Percentiles rank a stretch among this genome's conserved stretches.
These are phyloP conservation scores for Mycena pura DNA, from an alignment of 768 basidiomycete species.

Conservation along the genomic window DNA sequence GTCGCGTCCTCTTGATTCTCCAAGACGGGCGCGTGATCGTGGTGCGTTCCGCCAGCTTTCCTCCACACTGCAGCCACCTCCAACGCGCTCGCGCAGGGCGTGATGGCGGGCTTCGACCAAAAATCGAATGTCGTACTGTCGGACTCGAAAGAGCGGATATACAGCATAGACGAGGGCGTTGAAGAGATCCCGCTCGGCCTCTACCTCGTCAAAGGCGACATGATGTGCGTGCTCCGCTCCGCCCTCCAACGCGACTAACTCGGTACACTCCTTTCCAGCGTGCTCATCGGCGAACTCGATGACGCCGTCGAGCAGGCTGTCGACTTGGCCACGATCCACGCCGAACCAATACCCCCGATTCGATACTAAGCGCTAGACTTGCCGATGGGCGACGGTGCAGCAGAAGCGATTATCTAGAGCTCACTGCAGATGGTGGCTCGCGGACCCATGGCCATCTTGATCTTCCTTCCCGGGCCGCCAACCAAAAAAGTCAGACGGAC, in stretches of 20 bases:
- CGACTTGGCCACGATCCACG: slow-evolving; percentile 79
- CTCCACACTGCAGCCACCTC: neutral
- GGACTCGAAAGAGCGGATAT: slow-evolving; percentile 92
- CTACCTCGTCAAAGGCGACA: slow-evolving; percentile 98
- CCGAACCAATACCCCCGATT: slow-evolving; percentile 86
- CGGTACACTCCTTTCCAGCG: slow-evolving; percentile 44
- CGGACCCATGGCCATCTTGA: too few relatives aligned
- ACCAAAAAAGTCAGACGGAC: too few relatives aligned
- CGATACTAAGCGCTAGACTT: slow-evolving; percentile 63
- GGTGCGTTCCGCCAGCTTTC: slow-evolving; percentile 52
- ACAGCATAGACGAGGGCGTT: slow-evolving; percentile 88
- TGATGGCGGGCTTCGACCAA: slow-evolving; percentile 91
- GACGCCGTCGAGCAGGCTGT: slow-evolving; percentile 77
- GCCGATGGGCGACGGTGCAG: too few relatives aligned
- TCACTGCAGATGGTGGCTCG: too few relatives aligned
- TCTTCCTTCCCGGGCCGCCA: too few relatives aligned
- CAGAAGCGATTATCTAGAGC: too few relatives aligned
- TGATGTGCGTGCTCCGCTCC: slow-evolving; percentile 73
- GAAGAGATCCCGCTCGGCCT: slow-evolving; percentile 94
- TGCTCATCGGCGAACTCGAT: slow-evolving; percentile 87
- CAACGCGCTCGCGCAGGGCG: slow-evolving; percentile 61
- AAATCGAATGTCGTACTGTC: slow-evolving; percentile 96
- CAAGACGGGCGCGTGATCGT: slow-evolving; percentile 97
- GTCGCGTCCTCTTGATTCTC: slow-evolving; percentile 90
- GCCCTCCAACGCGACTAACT: slow-evolving; percentile 2